Evolutionary conservation across 768 basidiomycete species (phyloP), one percentile per base, ranked within the genome.

Genomic region (Termitomyces sp.): DNA sequence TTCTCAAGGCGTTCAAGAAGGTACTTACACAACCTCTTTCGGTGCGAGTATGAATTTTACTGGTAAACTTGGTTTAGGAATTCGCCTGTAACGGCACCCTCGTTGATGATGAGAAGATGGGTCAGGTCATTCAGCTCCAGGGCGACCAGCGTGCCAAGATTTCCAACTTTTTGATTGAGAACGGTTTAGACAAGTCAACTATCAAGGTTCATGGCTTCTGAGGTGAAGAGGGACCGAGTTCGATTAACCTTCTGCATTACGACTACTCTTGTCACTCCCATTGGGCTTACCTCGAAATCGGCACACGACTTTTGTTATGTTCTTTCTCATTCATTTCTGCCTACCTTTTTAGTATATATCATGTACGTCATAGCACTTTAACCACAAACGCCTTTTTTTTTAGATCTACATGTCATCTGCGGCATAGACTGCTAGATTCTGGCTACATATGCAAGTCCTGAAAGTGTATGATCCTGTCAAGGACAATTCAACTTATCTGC

Each of bases 1-100:
- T 99, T 61, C 79, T 98, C 72, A 98, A 98, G 72, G 94, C 91
- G 14, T 97, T 98, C 80, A 99, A 98, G 83, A 99, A 98, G 88
- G 93, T 89, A 56, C 43, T 30, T 3, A 35, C n/a, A 46, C 42
- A 61, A 63, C 9, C 30, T 21, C n/a, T 9, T 51, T 10, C n/a
- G 7, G 24, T 1, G 38, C 4, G 26, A 38, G 6, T 24, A 40
- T 28, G 37, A 28, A n/a, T n/a, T 40, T 28, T 17, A 60, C 35
- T 26, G 40, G 12, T 57, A 45, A 45, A 48, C 50, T 56, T 46
- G 41, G 37, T 48, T 11, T 62, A 95, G 93, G 93, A 97, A 79
- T 97, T 98, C 64, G 95, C 95, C 61, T 98, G 95, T 78, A 99
- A 99, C 74, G 97, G 97, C 63, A 95, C 89, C 49, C 83, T 99